phyloP scores from a whole-genome alignment of 2,329 filamentous ascomycete genomes.

The Aspergillus awamori region DNA sequence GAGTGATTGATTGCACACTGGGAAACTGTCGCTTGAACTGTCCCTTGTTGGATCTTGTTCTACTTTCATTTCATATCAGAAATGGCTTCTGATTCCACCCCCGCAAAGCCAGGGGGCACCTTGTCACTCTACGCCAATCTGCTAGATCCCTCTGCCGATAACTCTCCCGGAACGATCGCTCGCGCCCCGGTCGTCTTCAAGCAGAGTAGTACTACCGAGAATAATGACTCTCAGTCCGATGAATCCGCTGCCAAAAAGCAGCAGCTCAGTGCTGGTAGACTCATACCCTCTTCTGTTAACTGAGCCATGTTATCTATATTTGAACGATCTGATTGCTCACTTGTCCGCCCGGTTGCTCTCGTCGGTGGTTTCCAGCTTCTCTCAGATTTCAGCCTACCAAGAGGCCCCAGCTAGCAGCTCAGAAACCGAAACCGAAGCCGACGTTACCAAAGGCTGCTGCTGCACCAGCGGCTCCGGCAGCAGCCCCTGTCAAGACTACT shows the following conservation, averaged over 20 bases:
- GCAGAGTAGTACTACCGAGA: constrained; percentile 48
- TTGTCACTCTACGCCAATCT: constrained; percentile 85
- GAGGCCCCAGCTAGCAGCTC: constrained; percentile 66
- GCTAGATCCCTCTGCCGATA: constrained; percentile 58
- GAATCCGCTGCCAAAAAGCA: constrained; percentile 64
- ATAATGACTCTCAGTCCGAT: constrained; percentile 51
- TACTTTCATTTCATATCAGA: background rate
- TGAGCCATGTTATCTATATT: constrained; percentile 21
- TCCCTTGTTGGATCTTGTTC: background rate
- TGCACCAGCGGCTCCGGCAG: constrained; percentile 38
- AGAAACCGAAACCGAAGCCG: constrained; percentile 66
- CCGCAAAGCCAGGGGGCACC: constrained; percentile 47
- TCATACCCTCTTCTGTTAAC: constrained; percentile 36
- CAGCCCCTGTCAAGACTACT: constrained; percentile 63
- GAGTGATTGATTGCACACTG: background rate
- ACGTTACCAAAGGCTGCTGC: constrained; percentile 55
- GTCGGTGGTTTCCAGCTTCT: constrained; percentile 53
- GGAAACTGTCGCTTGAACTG: background rate
- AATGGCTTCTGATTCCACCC: constrained; percentile 37
- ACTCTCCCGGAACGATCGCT: constrained; percentile 67
- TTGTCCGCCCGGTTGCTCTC: constrained; percentile 35
- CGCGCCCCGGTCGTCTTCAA: constrained; percentile 74
- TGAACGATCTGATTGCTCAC: constrained; percentile 50
- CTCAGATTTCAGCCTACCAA: constrained; percentile 87
- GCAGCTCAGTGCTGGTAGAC: constrained; percentile 65